A percentile compares a stretch with the other conserved stretches of the same genome.
phyloP scores from a whole-genome alignment of 192 early-diverging fungal species.

The Coemansia sp. region DNA sequence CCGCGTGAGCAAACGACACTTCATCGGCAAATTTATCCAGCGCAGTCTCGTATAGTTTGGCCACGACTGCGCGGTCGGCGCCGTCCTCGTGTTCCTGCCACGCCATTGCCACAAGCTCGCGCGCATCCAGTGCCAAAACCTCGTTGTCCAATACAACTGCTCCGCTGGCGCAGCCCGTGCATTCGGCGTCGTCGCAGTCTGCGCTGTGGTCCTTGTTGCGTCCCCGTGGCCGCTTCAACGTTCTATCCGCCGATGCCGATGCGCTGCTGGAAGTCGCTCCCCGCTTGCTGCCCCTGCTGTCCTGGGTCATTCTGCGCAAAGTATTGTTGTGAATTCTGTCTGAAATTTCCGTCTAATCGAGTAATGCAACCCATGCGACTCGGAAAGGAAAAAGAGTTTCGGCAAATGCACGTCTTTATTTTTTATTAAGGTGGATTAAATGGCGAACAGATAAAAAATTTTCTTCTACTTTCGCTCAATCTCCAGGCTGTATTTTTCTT shows the following conservation, averaged over 20 bases:
- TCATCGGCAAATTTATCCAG: conserved; percentile 53
- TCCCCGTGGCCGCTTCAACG: conserved; percentile 28
- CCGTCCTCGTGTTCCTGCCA: conserved; percentile 39
- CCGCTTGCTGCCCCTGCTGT: conserved; percentile 9
- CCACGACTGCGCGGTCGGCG: conserved; percentile 44
- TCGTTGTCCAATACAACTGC: conserved; percentile 44
- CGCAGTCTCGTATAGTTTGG: conserved; percentile 63
- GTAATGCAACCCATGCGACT: too few relatives aligned
- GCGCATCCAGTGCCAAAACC: conserved; percentile 22
- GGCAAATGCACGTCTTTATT: background rate
- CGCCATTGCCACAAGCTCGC: conserved; percentile 57
- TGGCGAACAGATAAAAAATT: too few relatives aligned
- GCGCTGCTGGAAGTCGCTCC: conserved; percentile 3
- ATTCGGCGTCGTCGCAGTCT: conserved; percentile 60
- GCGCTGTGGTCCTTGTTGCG: conserved; percentile 42
- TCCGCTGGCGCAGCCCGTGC: conserved; percentile 64
- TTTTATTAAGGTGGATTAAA: background rate
- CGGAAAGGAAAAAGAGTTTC: too few relatives aligned
- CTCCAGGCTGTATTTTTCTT: too few relatives aligned
- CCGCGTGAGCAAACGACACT: conserved; percentile 19
- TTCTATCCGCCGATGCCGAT: background rate
- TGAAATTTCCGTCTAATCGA: too few relatives aligned
- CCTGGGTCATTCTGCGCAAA: background rate
- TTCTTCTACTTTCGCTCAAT: too few relatives aligned
- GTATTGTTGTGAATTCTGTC: background rate